Percentiles rank a stretch among this genome's conserved stretches.
phyloP scores from a whole-genome alignment of 805 yeast genomes.

The Tetrapisispora arboricola region DNA sequence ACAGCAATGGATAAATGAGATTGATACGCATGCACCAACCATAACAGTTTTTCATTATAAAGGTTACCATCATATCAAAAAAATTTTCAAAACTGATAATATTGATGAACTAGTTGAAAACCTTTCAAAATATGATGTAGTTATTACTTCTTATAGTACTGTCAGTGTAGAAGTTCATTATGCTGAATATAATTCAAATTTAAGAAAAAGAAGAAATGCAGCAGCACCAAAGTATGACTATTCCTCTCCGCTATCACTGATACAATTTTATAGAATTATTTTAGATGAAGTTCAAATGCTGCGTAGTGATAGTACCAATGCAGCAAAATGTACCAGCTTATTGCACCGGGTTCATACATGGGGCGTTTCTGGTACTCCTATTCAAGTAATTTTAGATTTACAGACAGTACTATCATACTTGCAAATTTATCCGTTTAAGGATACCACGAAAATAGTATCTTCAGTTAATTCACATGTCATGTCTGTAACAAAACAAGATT shows the following conservation, averaged over 20 bases:
- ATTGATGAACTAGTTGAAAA: slow-evolving; percentile 36
- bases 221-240: slow-evolving; percentile 36
- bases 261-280: slow-evolving; percentile 83
- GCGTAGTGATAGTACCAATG: slow-evolving; percentile 53
- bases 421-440: slow-evolving; percentile 54
- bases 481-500: not conserved
- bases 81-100: slow-evolving; percentile 12
- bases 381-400: slow-evolving; percentile 57
- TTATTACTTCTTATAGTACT: slow-evolving; percentile 66
- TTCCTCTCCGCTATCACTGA: slow-evolving; percentile 70
- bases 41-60: slow-evolving; percentile 53
- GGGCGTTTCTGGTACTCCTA: slow-evolving; percentile 97
- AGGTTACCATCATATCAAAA: slow-evolving; percentile 39
- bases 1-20: slow-evolving; percentile 79
- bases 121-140: slow-evolving; percentile 58
- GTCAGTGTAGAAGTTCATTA: slow-evolving; percentile 68
- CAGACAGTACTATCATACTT: slow-evolving; percentile 62
- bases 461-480: not conserved
- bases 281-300: slow-evolving; percentile 96
- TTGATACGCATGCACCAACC: slow-evolving; percentile 34
- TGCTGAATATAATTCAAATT: slow-evolving; percentile 56
- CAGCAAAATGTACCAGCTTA: slow-evolving; percentile 69
- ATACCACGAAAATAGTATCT: slow-evolving; percentile 15
- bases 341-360: slow-evolving; percentile 84
- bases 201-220: slow-evolving; percentile 25